Base-by-base conservation (phyloP, 2,329 filamentous ascomycete species). In the Penicillium brevicompactum region DNA sequence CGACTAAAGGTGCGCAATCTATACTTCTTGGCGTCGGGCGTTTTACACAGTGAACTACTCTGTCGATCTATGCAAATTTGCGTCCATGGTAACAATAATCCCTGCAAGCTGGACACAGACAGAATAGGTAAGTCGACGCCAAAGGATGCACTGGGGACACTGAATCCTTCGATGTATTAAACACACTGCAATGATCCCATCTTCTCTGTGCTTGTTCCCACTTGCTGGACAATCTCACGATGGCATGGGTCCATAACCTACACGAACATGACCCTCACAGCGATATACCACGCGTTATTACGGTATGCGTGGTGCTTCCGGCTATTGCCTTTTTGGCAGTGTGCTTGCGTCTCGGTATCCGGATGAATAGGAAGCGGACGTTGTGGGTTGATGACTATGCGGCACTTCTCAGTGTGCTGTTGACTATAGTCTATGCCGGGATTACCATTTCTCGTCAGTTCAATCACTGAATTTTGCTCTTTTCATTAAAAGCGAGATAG, bases 171-270 rank as follows among this genome's bases (percentile, higher is more conserved):
- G 24, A 27, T 27, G n/a, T n/a, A 37, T 16, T 37, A 37, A 37
- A 37, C 34, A 37, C 4, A n/a, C 13, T 37, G 34, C 34, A n/a
- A 37, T 37, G 34, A 3, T n/a, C 34, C 34, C 34, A 34, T 37
- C 34, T 37, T 11, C 31, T 34, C 10, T 4, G n/a, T 37, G 14
- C 34, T 37, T n/a, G n/a, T 13, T 6, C 4, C 11, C 13, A 7
- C 34, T n/a, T n/a, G 34, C n/a, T 37, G 34, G 34, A 37, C 13
- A 37, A 13, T n/a, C 34, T 7, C 34, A 37, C 34, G 34, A 71
- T 71, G 67, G 50, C 55, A 53, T 70, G 69, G 68, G 66, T 71
- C 18, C 55, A 69, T 49, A 70, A 70, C 24, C 64, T 68, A 45
- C 32, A 64, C 2, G 38, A 47, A 27, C 49, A 57, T 5, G 67